These are phyloP conservation scores for Echites panduratus DNA, from an alignment of 257 asterid genomes.

Conservation along the genomic window DNA sequence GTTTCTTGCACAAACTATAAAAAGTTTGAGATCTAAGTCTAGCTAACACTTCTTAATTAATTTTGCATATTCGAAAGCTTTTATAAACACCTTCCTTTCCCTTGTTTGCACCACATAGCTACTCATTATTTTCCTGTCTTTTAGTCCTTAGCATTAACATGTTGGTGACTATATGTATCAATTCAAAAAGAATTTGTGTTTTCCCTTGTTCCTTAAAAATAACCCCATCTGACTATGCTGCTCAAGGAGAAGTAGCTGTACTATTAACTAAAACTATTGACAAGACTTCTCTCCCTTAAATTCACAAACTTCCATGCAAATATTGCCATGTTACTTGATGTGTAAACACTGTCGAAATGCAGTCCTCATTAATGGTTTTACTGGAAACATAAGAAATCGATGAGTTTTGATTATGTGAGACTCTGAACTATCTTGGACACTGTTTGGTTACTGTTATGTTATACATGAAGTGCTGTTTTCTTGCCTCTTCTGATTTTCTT, in stretches of 20 bases:
- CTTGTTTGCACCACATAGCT: neutral
- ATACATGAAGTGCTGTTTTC: neutral
- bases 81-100: neutral
- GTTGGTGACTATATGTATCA: neutral
- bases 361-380: too few species aligned
- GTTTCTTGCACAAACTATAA: neutral
- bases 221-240: neutral
- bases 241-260: neutral
- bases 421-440: neutral
- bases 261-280: neutral
- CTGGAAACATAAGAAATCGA: neutral
- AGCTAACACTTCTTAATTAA: neutral
- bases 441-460: neutral
- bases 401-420: neutral
- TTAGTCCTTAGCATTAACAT: neutral
- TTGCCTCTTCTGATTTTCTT: neutral
- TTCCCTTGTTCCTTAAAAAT: neutral
- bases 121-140: neutral
- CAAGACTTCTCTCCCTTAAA: neutral
- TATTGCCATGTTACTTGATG: neutral
- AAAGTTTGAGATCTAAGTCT: neutral
- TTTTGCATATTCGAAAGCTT: neutral
- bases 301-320: neutral
- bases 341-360: neutral
- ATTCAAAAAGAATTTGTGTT: neutral